These are phyloP conservation scores for Aspergillus bombycis DNA, from an alignment of 2,329 filamentous ascomycete species.

Conservation along the genomic window DNA sequence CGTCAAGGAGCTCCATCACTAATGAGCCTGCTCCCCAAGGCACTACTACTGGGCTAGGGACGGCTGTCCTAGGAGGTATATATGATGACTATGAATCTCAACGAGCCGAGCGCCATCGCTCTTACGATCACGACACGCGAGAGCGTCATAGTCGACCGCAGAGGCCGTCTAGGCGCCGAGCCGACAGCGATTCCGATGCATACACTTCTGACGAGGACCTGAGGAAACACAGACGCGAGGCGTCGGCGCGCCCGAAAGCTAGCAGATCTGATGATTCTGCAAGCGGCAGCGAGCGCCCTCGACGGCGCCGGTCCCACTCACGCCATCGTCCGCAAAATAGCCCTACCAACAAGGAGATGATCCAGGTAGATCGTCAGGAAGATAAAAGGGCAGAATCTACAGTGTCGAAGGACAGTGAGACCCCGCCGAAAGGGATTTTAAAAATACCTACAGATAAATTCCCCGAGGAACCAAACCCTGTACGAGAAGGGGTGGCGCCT, in stretches of 20 bases:
- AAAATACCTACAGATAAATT: slow-evolving; percentile 81
- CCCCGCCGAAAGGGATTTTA: slow-evolving; percentile 76
- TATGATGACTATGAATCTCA: slow-evolving; percentile 38
- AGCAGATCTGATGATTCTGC: slow-evolving; percentile 31
- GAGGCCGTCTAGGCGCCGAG: slow-evolving; percentile 25
- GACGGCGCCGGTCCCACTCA: slow-evolving; percentile 28
- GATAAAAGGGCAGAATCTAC: slow-evolving; percentile 32
- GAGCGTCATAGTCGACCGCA: slow-evolving; percentile 29
- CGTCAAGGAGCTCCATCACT: slow-evolving; percentile 20
- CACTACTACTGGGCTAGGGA: slow-evolving; percentile 36
- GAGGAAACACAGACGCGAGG: slow-evolving; percentile 33
- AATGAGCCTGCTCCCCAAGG: slow-evolving; percentile 20
- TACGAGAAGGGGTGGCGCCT: slow-evolving; percentile 90
- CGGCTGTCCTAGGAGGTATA: slow-evolving; percentile 39
- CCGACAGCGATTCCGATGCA: slow-evolving; percentile 31
- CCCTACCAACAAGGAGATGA: slow-evolving; percentile 17
- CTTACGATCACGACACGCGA: slow-evolving; percentile 15
- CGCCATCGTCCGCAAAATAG: slow-evolving; percentile 24
- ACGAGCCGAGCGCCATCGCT: slow-evolving; percentile 27
- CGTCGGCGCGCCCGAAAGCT: slow-evolving; percentile 27
- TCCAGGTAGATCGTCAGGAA: slow-evolving; percentile 25
- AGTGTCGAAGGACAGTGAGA: slow-evolving; percentile 60
- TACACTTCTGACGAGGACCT: slow-evolving; percentile 39
- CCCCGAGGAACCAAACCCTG: slow-evolving; percentile 79
- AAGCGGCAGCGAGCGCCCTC: slow-evolving; percentile 27